Conservation (phyloP, 495 filamentous ascomycete species). For the Hyaloscypha hepaticicola region DNA sequence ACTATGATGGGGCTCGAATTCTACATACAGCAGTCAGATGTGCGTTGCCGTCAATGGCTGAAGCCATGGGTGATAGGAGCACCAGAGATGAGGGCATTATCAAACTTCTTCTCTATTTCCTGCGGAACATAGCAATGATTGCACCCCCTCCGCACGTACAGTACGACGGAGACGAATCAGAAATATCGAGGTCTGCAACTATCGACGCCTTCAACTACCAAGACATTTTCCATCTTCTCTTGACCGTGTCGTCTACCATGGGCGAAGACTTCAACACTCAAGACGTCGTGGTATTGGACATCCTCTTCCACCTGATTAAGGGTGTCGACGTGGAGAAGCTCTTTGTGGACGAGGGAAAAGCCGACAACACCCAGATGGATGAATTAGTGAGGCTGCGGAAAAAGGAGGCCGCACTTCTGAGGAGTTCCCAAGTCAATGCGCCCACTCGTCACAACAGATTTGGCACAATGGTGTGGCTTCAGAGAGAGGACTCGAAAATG, state of each 20-base stretch:
- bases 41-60: constrained; percentile 83
- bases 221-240: constrained; percentile 79
- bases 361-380: constrained; percentile 62
- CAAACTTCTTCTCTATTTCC: constrained; percentile 82
- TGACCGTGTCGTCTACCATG: constrained; percentile 87
- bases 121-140: constrained; percentile 87
- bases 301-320: constrained; percentile 88
- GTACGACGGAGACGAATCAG: constrained; percentile 73
- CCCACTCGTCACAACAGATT: constrained; percentile 92
- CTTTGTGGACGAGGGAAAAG: constrained; percentile 76
- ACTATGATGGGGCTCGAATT: constrained; percentile 71
- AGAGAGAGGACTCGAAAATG: constrained; percentile 75
- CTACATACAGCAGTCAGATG: constrained; percentile 76
- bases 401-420: constrained; percentile 78
- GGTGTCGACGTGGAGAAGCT: constrained; percentile 82
- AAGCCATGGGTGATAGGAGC: constrained; percentile 71
- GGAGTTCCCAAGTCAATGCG: constrained; percentile 72
- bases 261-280: constrained; percentile 88
- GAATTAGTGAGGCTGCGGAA: constrained; percentile 72
- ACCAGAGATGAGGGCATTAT: constrained; percentile 89
- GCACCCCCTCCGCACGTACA: constrained; percentile 57
- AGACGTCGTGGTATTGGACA: constrained; percentile 83
- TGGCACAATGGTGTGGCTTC: constrained; percentile 96
- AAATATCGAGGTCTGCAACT: constrained; percentile 82
- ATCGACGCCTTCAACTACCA: constrained; percentile 88